Evolutionary conservation across 495 filamentous ascomycete species (phyloP).

Genomic region (Daldinia grandis): DNA sequence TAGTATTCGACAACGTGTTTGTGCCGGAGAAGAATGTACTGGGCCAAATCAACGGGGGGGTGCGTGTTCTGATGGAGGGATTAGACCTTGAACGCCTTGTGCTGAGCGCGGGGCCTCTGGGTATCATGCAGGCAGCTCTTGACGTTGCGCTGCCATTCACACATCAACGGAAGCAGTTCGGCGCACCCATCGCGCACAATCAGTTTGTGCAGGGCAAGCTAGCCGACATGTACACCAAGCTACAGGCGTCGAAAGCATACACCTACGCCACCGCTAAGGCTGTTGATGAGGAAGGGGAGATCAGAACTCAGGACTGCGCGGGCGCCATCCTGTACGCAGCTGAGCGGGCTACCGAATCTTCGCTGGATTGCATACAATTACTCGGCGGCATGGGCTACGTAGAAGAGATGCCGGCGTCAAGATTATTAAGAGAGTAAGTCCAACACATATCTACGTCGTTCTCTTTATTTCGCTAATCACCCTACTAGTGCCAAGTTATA

Average conservation of each 20-base stretch:
- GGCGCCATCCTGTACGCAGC: slow-evolving; percentile 94
- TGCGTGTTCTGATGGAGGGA: slow-evolving; percentile 94
- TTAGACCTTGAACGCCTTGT: slow-evolving; percentile 94
- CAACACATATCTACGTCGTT: not conserved
- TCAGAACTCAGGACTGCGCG: slow-evolving; percentile 91
- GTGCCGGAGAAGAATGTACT: slow-evolving; percentile 84
- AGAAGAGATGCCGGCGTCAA: slow-evolving; percentile 90
- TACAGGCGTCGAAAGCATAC: slow-evolving; percentile 81
- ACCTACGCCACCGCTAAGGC: slow-evolving; percentile 78
- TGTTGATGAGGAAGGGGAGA: slow-evolving; percentile 74
- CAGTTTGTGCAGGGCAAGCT: slow-evolving; percentile 94
- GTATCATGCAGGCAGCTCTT: slow-evolving; percentile 92
- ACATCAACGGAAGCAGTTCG: slow-evolving; percentile 90
- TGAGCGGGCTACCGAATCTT: slow-evolving; percentile 88
- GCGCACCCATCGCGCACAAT: slow-evolving; percentile 85
- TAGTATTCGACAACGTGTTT: slow-evolving; percentile 92
- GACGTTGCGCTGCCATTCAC: slow-evolving; percentile 90
- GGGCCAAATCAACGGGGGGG: slow-evolving; percentile 80
- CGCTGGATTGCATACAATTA: slow-evolving; percentile 91
- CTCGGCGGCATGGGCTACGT: slow-evolving; percentile 96
- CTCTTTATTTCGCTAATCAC: slow-evolving; percentile 23
- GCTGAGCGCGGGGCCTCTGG: slow-evolving; percentile 88
- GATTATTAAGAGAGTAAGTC: slow-evolving; percentile 78
- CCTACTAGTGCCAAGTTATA: slow-evolving; percentile 70
- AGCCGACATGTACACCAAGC: slow-evolving; percentile 96